These are phyloP conservation scores for Aspergillus melleus DNA, from an alignment of 2,329 filamentous ascomycete genomes.

Conservation along the genomic window DNA sequence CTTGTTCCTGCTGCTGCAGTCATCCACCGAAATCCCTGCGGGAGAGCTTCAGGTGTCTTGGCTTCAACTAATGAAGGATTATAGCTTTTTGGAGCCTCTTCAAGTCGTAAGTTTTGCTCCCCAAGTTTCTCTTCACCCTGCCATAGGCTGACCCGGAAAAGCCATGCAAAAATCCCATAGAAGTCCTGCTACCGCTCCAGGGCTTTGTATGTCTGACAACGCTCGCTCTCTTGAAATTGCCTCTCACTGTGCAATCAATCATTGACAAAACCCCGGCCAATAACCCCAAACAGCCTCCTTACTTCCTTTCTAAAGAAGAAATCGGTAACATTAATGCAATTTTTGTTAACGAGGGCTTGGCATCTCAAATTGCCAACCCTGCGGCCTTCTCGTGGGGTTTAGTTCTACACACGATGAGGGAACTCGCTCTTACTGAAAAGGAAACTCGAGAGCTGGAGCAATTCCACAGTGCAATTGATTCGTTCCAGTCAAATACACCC, in stretches of 20 bases:
- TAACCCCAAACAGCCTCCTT: conserved; percentile 50
- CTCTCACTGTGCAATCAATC: conserved; percentile 59
- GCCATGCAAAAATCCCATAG: conserved; percentile 41
- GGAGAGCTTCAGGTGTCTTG: conserved; percentile 64
- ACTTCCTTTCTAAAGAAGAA: conserved; percentile 68
- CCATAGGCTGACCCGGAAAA: conserved; percentile 26
- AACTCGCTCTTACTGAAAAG: conserved; percentile 61
- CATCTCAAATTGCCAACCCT: conserved; percentile 66
- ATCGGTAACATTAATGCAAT: conserved; percentile 72
- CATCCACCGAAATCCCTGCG: conserved; percentile 57
- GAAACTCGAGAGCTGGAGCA: conserved; percentile 52
- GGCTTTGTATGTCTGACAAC: conserved; percentile 70
- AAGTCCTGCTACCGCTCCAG: conserved; percentile 59
- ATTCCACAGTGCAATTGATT: conserved; percentile 42
- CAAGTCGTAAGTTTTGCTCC: conserved; percentile 49
- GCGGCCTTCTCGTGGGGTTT: conserved; percentile 80
- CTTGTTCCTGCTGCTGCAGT: conserved; percentile 68
- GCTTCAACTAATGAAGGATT: conserved; percentile 71
- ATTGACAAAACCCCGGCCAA: conserved; percentile 27
- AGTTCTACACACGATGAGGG: conserved; percentile 68
- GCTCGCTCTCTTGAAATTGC: conserved; percentile 69
- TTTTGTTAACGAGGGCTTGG: conserved; percentile 60
- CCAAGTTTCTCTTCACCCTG: neutral
- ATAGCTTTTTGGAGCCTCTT: conserved; percentile 68
- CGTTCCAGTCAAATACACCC: conserved; percentile 39